Evolutionary conservation across 208 protist genomes (phyloP).

Genomic region (Leishmania gerbilli): DNA sequence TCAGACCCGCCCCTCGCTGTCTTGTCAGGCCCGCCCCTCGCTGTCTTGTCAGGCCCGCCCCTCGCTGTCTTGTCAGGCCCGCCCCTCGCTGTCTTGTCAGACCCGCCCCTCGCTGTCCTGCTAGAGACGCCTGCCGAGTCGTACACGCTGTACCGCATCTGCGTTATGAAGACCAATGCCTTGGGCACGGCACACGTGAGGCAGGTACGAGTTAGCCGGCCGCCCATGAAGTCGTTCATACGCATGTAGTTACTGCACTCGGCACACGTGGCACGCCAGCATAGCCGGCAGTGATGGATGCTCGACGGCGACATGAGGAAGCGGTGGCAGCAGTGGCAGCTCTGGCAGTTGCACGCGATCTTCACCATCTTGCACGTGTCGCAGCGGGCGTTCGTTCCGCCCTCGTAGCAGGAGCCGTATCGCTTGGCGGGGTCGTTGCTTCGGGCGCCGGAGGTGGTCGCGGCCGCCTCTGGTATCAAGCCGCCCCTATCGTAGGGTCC

Average conservation of each 20-base stretch:
- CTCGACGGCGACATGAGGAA: conserved; percentile 36
- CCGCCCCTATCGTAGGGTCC: background rate
- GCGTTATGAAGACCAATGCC: conserved; percentile 24
- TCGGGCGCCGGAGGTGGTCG: background rate
- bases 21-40: too few species aligned
- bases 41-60: background rate
- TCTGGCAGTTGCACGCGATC: conserved; percentile 42
- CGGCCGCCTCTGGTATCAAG: background rate
- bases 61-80: too few species aligned
- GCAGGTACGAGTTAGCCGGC: conserved; percentile 29
- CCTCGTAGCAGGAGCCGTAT: conserved; percentile 35
- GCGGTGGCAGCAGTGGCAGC: conserved; percentile 29
- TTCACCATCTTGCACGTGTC: conserved; percentile 26
- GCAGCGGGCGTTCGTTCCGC: conserved; percentile 31
- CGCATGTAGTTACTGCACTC: conserved; percentile 27
- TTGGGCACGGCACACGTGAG: conserved; percentile 34
- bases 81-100: background rate
- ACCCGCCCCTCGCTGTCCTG: background rate
- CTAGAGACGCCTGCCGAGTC: background rate
- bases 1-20: background rate
- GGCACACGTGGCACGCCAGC: conserved; percentile 42
- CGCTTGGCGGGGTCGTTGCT: conserved; percentile 6
- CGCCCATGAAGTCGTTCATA: conserved; percentile 30
- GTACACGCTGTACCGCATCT: conserved; percentile 22
- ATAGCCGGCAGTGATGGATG: conserved; percentile 45